Conservation (phyloP, 2,329 filamentous ascomycete genomes). For the Fusarium sp. region DNA sequence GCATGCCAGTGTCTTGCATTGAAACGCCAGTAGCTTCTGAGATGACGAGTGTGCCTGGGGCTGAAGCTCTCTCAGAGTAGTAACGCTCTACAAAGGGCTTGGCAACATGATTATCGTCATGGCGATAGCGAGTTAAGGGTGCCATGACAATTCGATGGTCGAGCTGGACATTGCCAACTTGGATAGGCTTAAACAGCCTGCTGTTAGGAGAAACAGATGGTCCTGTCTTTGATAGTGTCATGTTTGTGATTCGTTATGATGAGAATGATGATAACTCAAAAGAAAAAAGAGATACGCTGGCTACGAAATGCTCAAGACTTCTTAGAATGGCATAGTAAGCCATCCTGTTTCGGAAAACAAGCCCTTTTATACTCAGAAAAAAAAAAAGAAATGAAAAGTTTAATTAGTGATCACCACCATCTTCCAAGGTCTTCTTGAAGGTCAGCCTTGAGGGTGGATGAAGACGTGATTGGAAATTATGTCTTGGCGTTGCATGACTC, state of each 20-base stretch:
- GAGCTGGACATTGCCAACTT: slow-evolving; percentile 37
- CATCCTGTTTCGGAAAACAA: background rate
- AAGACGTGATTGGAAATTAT: slow-evolving; percentile 1
- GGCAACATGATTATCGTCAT: slow-evolving; percentile 54
- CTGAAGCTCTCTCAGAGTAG: slow-evolving; percentile 53
- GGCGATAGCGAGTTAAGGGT: slow-evolving; percentile 62
- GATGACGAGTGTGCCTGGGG: slow-evolving; percentile 57
- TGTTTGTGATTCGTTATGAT: background rate
- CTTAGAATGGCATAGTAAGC: background rate
- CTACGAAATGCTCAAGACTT: background rate
- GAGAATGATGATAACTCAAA: background rate
- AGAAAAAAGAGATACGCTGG: background rate
- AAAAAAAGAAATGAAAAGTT: background rate
- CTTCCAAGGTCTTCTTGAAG: background rate
- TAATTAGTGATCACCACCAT: slow-evolving; percentile 4
- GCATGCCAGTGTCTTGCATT: slow-evolving; percentile 24
- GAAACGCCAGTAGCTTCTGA: slow-evolving; percentile 50
- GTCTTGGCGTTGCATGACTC: slow-evolving; percentile 9
- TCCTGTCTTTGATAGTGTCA: slow-evolving; percentile 25
- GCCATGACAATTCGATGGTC: slow-evolving; percentile 46
- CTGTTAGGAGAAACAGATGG: slow-evolving; percentile 23
- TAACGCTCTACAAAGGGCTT: slow-evolving; percentile 47
- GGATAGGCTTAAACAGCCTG: slow-evolving; percentile 44
- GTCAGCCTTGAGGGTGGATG: background rate
- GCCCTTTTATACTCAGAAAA: slow-evolving; percentile 7